Evolutionary conservation across 208 protist genomes (phyloP).

Genomic region (Trichomonas tenax): DNA sequence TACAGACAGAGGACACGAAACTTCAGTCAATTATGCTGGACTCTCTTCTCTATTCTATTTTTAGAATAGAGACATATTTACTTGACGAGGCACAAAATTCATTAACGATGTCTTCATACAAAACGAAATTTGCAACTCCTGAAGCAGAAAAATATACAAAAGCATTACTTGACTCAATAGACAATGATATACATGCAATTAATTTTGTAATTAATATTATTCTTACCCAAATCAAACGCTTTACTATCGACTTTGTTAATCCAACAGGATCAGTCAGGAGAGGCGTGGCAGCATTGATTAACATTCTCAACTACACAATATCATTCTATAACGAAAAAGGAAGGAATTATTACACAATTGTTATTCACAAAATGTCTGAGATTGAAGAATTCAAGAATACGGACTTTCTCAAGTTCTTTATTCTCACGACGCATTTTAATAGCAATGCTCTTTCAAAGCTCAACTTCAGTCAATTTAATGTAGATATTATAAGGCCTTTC

Average conservation of each 20-base stretch:
- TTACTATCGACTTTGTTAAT: background rate
- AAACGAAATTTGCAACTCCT: background rate
- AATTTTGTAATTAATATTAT: background rate
- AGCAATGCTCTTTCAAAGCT: background rate
- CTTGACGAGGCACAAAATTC: background rate
- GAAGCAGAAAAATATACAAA: background rate
- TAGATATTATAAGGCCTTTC: background rate
- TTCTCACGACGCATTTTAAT: background rate
- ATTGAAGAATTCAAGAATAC: background rate
- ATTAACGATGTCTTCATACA: background rate
- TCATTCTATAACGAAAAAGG: background rate
- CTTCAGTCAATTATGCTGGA: background rate
- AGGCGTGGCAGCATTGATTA: background rate
- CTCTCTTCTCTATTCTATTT: background rate
- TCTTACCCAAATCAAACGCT: background rate
- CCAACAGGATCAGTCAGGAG: background rate
- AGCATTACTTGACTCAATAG: background rate
- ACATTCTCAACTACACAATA: background rate
- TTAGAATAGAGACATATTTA: background rate
- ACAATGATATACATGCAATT: background rate
- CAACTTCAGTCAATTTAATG: background rate
- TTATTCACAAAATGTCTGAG: background rate
- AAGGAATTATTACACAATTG: background rate
- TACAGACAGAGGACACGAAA: background rate
- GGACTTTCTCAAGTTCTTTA: background rate